Evolutionary conservation across 805 yeast species (phyloP).

Genomic region (Cyberlindnera sargentensis): DNA sequence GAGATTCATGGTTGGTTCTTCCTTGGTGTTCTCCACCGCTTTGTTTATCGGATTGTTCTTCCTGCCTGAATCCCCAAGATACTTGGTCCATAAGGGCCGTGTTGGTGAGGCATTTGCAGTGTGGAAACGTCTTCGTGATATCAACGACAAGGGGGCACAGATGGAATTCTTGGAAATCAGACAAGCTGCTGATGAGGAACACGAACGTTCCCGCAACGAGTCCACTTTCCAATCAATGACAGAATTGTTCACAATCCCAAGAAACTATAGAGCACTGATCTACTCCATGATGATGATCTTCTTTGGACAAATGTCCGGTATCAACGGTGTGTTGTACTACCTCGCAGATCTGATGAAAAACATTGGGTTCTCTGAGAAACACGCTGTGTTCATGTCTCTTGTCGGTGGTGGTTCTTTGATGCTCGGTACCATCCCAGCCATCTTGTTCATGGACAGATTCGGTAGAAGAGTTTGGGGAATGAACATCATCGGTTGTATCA

Average conservation of each 20-base stretch:
- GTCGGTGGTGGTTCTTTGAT: conserved; percentile 62
- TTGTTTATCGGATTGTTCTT: conserved; percentile 44
- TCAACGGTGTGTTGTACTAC: conserved; percentile 60
- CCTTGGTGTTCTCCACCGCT: conserved; percentile 49
- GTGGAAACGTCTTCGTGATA: conserved; percentile 51
- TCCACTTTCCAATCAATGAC: conserved; percentile 33
- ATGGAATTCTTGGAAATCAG: conserved; percentile 53
- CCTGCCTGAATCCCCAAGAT: conserved; percentile 59
- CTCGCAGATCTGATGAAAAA: conserved; percentile 49
- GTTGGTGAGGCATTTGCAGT: conserved; percentile 46
- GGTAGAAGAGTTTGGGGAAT: conserved; percentile 57
- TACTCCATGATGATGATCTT: conserved; percentile 52
- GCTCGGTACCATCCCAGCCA: conserved; percentile 61
- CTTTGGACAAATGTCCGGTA: conserved; percentile 62
- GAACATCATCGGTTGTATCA: conserved; percentile 49
- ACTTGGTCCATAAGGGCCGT: conserved; percentile 41
- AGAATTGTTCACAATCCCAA: conserved; percentile 47
- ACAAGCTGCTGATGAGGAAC: conserved; percentile 43
- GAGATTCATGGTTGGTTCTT: conserved; percentile 62
- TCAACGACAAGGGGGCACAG: conserved; percentile 33
- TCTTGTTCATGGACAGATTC: conserved; percentile 47
- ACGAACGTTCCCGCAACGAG: conserved; percentile 31
- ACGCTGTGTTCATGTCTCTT: conserved; percentile 57
- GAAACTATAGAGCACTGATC: conserved; percentile 55
- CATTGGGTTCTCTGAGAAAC: conserved; percentile 46